Conservation (phyloP, 1,284 basidiomycete genomes). For the Cryptococcus sp. region DNA sequence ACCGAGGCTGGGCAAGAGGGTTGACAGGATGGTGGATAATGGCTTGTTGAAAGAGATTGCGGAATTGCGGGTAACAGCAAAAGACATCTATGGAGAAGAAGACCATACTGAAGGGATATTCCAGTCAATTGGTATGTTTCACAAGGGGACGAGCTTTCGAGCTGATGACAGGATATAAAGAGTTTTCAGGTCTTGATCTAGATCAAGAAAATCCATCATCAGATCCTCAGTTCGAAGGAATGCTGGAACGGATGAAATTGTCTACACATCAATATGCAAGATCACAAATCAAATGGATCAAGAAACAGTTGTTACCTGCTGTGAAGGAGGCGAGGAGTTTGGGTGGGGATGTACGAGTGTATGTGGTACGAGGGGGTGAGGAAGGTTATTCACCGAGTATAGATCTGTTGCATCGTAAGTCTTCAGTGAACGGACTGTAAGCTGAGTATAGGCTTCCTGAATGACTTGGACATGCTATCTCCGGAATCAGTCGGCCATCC, state of each 20-base stretch:
- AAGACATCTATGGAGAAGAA: constrained; percentile 30
- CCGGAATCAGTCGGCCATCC: constrained; percentile 57
- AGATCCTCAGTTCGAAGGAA: constrained; percentile 52
- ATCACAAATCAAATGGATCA: constrained; percentile 86
- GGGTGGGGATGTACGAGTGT: constrained; percentile 45
- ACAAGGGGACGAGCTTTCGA: background rate
- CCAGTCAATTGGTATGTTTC: constrained; percentile 77
- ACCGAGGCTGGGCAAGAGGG: constrained; percentile 67
- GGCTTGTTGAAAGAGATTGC: constrained; percentile 81
- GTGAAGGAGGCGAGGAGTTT: constrained; percentile 54
- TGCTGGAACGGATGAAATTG: constrained; percentile 74
- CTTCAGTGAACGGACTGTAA: background rate
- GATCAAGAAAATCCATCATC: constrained; percentile 12
- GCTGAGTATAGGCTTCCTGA: constrained; percentile 58
- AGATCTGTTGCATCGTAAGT: constrained; percentile 54
- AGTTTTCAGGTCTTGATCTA: constrained; percentile 61
- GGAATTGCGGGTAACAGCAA: constrained; percentile 49
- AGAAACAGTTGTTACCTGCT: constrained; percentile 81
- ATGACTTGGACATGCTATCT: constrained; percentile 55
- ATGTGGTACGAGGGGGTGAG: constrained; percentile 53
- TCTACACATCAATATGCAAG: constrained; percentile 90
- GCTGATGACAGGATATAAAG: constrained; percentile 68
- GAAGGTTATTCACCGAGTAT: constrained; percentile 59
- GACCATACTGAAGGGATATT: constrained; percentile 66
- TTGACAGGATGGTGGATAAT: constrained; percentile 85